Base-by-base conservation (phyloP, 140 eudicot genomes). In the Anethum foeniculum region DNA sequence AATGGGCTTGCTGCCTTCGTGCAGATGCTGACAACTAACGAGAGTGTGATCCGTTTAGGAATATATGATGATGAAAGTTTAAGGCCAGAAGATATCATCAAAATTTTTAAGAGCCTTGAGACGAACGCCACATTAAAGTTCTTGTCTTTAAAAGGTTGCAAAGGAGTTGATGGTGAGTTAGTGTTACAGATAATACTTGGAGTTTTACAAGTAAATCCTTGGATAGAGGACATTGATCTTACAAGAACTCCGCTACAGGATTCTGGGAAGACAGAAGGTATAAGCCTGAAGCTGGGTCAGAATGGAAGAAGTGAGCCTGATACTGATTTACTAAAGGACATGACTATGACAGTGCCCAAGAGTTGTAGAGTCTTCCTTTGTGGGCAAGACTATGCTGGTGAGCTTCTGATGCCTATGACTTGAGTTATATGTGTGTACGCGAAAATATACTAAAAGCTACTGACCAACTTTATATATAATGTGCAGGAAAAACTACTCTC, bases 341-440 rank as follows among this genome's bases (percentile, higher is more conserved):
- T 92, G 97, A 86, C 93, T 32, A 90, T 92, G 97, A 85, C 87
- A 2, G 73, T 83, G 73, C 96, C 98, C 32, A 90, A 84, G 74
- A 87, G 94, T 85, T 90, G 94, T 58, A 87, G 97, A 76, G 92
- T 94, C 54, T 92, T 94, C 85, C 84, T 94, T 2, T 90, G 96
- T 83, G 98, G 98, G 21, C 97, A 94, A 90, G 96, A 90, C 64
- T 84, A 81, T 84, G 93, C 98, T 49, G 98, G 96, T 93, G 79
- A 69, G 88, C 54, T 84, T 58, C 27, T 79, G 72, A 67, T 60
- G 39, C 41, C 16, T 75, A 16, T 12, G 5, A 43, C 32, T 18
- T 16, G 7, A 41, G 52, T 6, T 74, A 73, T 58, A 71, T 79
- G n/a, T 38, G 62, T 27, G 28, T 5, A 21, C 47, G 23, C 12